Percentiles rank a stretch among this genome's conserved stretches.
Conservation (phyloP, 257 asterid species). For the Cinchona pubescens region DNA sequence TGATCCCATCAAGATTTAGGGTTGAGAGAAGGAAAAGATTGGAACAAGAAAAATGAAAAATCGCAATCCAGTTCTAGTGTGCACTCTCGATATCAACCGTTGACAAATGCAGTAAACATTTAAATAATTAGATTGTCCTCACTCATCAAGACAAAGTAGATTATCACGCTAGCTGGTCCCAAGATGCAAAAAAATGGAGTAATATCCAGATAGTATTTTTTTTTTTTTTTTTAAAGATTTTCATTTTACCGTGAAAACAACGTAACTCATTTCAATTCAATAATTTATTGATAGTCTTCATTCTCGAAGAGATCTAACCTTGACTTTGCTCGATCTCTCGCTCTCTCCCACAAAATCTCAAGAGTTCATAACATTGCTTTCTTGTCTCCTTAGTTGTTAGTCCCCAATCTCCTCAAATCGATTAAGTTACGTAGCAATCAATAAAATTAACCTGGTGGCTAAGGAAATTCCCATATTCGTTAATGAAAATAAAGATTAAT, state of each 20-base stretch:
- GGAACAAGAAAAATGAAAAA: neutral
- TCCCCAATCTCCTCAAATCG: conserved; percentile 1
- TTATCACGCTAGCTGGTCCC: conserved; percentile 8
- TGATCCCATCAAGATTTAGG: neutral
- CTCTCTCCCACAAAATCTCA: neutral
- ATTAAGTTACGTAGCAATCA: neutral
- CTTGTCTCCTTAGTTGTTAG: conserved; percentile 5
- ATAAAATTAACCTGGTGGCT: neutral
- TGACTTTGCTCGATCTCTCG: neutral
- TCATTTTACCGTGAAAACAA: neutral
- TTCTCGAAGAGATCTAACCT: neutral
- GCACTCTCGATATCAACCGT: conserved; percentile 5
- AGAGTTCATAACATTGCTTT: no score
- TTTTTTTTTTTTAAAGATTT: neutral
- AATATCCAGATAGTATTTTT: no score
- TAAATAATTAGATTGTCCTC: conserved; percentile 6
- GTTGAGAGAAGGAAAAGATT: no score
- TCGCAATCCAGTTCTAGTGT: neutral
- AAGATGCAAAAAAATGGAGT: neutral
- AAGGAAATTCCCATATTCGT: neutral
- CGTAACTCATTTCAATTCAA: neutral
- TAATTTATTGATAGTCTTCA: neutral
- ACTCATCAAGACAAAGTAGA: neutral
- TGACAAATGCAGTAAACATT: neutral
- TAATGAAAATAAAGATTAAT: neutral